phyloP scores from a whole-genome alignment of 129 eudicot species.

The Chrysanthemum seticuspe region DNA sequence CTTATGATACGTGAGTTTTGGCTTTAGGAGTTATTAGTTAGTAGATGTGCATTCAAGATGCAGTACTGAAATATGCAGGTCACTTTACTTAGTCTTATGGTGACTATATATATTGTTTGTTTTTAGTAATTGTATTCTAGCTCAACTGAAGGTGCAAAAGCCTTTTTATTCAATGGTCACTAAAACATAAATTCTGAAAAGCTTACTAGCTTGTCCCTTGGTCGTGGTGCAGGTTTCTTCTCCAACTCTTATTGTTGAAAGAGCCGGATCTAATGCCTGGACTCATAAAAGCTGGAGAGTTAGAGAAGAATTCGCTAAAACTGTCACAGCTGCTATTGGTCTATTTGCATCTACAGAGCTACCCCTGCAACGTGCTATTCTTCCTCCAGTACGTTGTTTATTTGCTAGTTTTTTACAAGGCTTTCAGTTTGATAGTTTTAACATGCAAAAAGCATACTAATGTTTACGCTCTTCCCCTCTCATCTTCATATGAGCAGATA shows the following conservation, averaged over 20 bases:
- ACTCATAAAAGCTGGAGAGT: constrained; percentile 98
- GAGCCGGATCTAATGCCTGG: constrained; percentile 99
- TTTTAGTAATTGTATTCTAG: constrained; percentile 7
- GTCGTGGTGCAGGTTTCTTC: constrained; percentile 79
- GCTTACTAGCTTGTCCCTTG: constrained; percentile 22
- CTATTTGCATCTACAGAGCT: constrained; percentile 94
- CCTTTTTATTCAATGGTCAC: not conserved
- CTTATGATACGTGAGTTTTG: not conserved
- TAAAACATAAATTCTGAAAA: constrained; percentile 11
- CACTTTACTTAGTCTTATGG: not conserved
- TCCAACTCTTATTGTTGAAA: constrained; percentile 93
- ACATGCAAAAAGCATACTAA: constrained; percentile 9
- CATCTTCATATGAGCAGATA: constrained; percentile 48
- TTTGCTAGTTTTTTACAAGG: constrained; percentile 7
- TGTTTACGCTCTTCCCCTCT: not conserved
- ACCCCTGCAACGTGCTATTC: constrained; percentile 96
- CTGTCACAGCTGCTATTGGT: constrained; percentile 92
- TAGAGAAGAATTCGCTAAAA: constrained; percentile 92
- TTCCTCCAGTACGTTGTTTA: constrained; percentile 72
- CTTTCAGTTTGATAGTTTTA: constrained; percentile 14
- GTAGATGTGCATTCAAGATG: constrained; percentile 1
- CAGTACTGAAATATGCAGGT: not conserved
- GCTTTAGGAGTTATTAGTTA: constrained; percentile 4
- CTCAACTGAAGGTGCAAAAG: constrained; percentile 14
- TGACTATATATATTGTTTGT: constrained; percentile 10